A percentile compares a stretch with the other conserved stretches of the same genome.
These are phyloP conservation scores for Clonostachys sp. DNA, from an alignment of 2,329 filamentous ascomycete species.

Conservation along the genomic window DNA sequence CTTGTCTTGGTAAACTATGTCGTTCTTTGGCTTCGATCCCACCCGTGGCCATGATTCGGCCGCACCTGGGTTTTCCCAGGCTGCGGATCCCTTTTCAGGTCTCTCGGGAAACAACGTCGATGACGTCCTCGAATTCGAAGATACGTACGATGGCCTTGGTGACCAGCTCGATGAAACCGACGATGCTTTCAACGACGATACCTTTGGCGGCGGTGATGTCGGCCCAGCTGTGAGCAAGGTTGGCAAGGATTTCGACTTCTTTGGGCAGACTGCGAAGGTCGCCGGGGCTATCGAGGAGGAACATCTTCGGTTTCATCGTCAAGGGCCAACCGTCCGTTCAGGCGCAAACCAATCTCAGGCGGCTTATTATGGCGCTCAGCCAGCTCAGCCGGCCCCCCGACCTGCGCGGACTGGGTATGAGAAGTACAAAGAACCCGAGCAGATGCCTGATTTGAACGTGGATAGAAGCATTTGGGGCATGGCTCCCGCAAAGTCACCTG, in stretches of 20 bases:
- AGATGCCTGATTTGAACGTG: constrained; percentile 84
- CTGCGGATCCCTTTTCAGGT: constrained; percentile 82
- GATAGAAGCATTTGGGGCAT: constrained; percentile 92
- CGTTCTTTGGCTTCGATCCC: constrained; percentile 87
- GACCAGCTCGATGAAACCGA: constrained; percentile 87
- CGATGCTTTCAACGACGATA: constrained; percentile 96
- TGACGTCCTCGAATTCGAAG: constrained; percentile 75
- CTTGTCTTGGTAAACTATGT: constrained; percentile 51
- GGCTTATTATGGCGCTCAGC: constrained; percentile 22
- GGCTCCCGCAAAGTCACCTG: constrained; percentile 44
- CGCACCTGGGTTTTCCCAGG: constrained; percentile 77
- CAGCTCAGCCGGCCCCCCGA: constrained; percentile 29
- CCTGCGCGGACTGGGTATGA: constrained; percentile 82
- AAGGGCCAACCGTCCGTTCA: constrained; percentile 53
- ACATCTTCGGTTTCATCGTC: constrained; percentile 75
- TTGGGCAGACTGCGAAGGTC: constrained; percentile 85
- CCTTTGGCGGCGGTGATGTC: constrained; percentile 57
- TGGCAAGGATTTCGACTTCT: constrained; percentile 96
- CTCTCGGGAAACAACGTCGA: constrained; percentile 62
- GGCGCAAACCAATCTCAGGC: constrained; percentile 4
- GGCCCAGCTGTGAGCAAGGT: constrained; percentile 46
- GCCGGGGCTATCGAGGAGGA: constrained; percentile 85
- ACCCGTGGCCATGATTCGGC: constrained; percentile 53
- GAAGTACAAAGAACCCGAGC: constrained; percentile 79
- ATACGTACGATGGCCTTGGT: constrained; percentile 93